Evolutionary conservation across 257 asterid species (phyloP), one percentile per base, ranked within the genome.

Genomic region (Salvia miltiorrhiza): DNA sequence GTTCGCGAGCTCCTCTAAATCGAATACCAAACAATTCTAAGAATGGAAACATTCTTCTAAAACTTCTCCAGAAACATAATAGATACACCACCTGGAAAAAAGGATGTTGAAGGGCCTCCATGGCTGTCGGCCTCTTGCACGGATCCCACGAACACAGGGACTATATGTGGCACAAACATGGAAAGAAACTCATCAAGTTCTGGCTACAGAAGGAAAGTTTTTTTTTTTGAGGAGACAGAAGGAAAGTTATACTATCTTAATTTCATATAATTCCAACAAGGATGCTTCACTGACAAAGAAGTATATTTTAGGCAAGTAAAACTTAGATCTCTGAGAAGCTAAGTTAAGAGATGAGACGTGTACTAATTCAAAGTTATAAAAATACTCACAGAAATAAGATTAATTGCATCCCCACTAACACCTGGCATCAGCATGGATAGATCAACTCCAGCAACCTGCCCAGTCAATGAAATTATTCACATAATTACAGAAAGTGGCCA

Each of bases 111-210:
- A 87, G 91, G 60, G 82, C 88, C 61, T 85, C 87, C 48, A 66
- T 71, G 35, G 91, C 95, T 41, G 91, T 79, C 10, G 91, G 91
- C 85, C 95, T 87, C 83, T 85, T 85, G 86, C 69, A 68, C 5
- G 95, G 95, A 71, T 87, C 85, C 95, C 95, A 87, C 9, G 88
- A 83, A 71, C 93, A 87, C 67, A 87, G 84, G 14, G 87, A 82
- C 90, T 82, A 57, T 53, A 69, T 65, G 58, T 54, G 43, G 54
- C 71, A 66, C 21, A 70, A 60, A 52, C 17, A 66, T 35, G 32
- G 43, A 55, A 54, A 32, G 55, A 12, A 16, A 58, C 11, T 53
- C 16, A 21, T 23, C n/a, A 50, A 79, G 71, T 24, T 33, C 4
- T 17, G 39, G 11, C 52, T 19, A 61, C 8, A 21, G 26, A 70